Evolutionary conservation across 306 rosid genomes (phyloP).

Genomic region (Arachis stenosperma): DNA sequence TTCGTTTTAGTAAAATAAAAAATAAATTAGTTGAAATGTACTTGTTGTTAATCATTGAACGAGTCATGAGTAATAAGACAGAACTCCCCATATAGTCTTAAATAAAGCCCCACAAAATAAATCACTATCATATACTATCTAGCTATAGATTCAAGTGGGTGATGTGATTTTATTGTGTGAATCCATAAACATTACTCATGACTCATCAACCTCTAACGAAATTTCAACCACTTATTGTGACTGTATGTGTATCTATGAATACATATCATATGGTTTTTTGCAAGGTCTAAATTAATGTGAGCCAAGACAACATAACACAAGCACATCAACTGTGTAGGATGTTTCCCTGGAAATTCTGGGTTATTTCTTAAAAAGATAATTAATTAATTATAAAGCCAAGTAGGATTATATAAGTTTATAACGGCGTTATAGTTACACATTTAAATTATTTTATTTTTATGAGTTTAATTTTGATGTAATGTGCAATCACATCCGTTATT

Average conservation of each 20-base stretch:
- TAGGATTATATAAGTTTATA: conserved; percentile 9
- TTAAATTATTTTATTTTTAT: background rate
- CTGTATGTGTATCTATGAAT: background rate
- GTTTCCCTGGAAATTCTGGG: conserved; percentile 34
- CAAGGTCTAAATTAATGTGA: background rate
- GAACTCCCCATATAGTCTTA: too few relatives aligned
- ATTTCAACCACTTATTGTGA: background rate
- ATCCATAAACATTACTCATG: too few relatives aligned
- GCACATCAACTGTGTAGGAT: conserved; percentile 10
- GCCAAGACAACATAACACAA: background rate
- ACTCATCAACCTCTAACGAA: background rate
- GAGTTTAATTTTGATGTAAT: too few relatives aligned
- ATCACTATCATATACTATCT: too few relatives aligned
- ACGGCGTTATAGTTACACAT: background rate
- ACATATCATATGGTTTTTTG: background rate
- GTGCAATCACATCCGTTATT: too few relatives aligned
- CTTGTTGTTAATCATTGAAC: too few relatives aligned
- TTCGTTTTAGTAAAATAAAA: too few relatives aligned
- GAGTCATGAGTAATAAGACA: too few relatives aligned
- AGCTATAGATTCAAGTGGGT: background rate
- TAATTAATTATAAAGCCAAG: background rate
- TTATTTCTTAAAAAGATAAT: conserved; percentile 8
- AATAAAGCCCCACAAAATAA: too few relatives aligned
- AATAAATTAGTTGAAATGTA: too few relatives aligned
- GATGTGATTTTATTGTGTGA: too few relatives aligned